phyloP scores from a whole-genome alignment of 352 stramenopile genomes.

The Pythium rishiriense region DNA sequence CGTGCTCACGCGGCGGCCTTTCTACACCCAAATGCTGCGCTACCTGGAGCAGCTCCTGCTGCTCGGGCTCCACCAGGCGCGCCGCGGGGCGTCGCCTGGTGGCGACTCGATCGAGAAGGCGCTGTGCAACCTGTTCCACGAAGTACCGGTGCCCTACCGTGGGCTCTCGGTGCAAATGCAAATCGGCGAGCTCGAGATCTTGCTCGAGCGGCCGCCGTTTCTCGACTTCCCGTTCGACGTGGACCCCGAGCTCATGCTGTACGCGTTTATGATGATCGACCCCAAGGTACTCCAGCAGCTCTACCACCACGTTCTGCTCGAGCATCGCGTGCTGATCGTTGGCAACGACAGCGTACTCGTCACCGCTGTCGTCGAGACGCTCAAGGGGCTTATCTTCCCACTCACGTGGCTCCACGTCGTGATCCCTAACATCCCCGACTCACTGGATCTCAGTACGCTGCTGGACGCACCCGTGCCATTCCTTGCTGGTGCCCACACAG shows the following conservation, averaged over 20 bases:
- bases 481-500: conserved; percentile 41
- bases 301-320: conserved; percentile 47
- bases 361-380: conserved; percentile 44
- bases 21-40: conserved; percentile 48
- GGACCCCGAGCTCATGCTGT: conserved; percentile 49
- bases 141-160: conserved; percentile 43
- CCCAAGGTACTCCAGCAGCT: conserved; percentile 37
- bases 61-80: conserved; percentile 39
- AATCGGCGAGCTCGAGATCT: conserved; percentile 33
- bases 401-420: conserved; percentile 58
- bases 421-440: conserved; percentile 50
- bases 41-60: conserved; percentile 57
- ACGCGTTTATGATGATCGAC: conserved; percentile 48
- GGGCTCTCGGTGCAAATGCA: conserved; percentile 41
- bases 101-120: conserved; percentile 33
- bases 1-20: conserved; percentile 41
- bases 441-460: conserved; percentile 48
- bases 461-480: conserved; percentile 57
- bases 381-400: conserved; percentile 46
- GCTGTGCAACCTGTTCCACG: conserved; percentile 53
- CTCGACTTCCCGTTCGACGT: conserved; percentile 50
- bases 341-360: conserved; percentile 44
- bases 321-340: conserved; percentile 51
- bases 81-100: not conserved
- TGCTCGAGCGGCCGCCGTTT: conserved; percentile 37